Evolutionary conservation across 805 yeast species (phyloP), one percentile per base, ranked within the genome.

Genomic region (Wickerhamiella sergipiensis): DNA sequence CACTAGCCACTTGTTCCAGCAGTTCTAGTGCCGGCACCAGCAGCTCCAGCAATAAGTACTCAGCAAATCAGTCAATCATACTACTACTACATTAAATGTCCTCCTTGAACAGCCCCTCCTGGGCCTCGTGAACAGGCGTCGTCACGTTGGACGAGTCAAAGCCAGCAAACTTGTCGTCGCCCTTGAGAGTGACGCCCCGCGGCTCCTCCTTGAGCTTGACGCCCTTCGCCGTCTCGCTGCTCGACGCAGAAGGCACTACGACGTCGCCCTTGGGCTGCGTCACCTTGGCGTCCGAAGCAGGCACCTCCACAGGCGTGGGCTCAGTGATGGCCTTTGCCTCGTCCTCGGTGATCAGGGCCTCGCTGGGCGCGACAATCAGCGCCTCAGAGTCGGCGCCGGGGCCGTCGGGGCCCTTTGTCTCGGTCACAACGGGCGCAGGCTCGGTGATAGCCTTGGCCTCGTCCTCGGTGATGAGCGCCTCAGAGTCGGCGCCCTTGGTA

Each of bases 121-220:
- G 38, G 31, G 48, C 50, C 46, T 54, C 47, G 29, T 51, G 55
- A 17, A 44, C 46, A 38, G 50, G 38, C 49, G 53, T 57, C 48
- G 46, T 47, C 3, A 58, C 61, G 47, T 56, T 59, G n/a, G 62
- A 53, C 23, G 63, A 59, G 46, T 59, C 63, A 45, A 60, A 60
- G 39, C 58, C 60, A 6, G 50, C 50, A 50, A 59, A 60, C 48
- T 52, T 53, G 47, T 54, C 57, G 47, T 48, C 31, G 3, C 10
- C 31, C 33, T 31, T 23, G 18, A 39, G 43, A 18, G 36, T 33
- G 21, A 6, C 46, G 23, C 39, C 47, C n/a, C 2, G n/a, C 29
- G 36, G 19, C 42, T 45, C 42, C 42, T 29, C 29, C 38, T 24
- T 24, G 26, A 24, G 38, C 33, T 24, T 18, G 19, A 15, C 39